These are phyloP conservation scores for Beauveria sp. DNA, from an alignment of 2,329 filamentous ascomycete species.

Conservation along the genomic window DNA sequence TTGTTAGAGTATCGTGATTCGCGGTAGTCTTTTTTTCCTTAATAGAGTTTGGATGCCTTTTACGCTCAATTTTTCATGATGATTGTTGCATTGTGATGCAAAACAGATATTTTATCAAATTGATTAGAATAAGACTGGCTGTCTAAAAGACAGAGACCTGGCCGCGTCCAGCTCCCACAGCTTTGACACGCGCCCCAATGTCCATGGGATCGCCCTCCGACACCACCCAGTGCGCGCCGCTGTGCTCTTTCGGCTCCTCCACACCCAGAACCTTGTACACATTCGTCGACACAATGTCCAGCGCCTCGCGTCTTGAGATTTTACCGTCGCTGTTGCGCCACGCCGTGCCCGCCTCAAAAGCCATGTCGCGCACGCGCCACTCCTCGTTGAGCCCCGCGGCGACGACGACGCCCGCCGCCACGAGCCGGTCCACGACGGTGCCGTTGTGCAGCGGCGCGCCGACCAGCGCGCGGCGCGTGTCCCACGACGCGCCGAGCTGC, in stretches of 20 bases:
- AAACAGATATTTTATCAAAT: not conserved
- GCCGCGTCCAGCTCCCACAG: constrained; percentile 33
- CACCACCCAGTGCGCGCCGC: constrained; percentile 47
- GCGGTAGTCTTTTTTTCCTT: not conserved
- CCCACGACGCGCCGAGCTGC: constrained; percentile 49
- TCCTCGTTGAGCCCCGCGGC: constrained; percentile 55
- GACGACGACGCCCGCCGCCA: constrained; percentile 50
- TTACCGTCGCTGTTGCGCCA: constrained; percentile 47
- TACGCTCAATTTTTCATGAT: not conserved
- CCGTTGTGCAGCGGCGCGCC: constrained; percentile 61
- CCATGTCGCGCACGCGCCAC: constrained; percentile 54
- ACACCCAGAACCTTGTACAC: constrained; percentile 51
- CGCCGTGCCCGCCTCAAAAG: constrained; percentile 52
- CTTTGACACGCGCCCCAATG: constrained; percentile 48
- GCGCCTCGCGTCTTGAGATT: constrained; percentile 44
- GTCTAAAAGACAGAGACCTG: constrained; percentile 29
- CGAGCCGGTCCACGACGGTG: constrained; percentile 49
- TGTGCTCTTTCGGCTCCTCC: constrained; percentile 21
- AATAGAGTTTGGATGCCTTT: too few species aligned
- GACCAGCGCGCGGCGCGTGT: constrained; percentile 52
- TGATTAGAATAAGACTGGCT: not conserved
- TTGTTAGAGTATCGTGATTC: not conserved
- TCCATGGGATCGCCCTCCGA: constrained; percentile 57
- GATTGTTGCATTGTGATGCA: not conserved
- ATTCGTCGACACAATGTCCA: constrained; percentile 50